Conservation (phyloP, 164 flowering plant species). For the Stephania cephalantha region DNA sequence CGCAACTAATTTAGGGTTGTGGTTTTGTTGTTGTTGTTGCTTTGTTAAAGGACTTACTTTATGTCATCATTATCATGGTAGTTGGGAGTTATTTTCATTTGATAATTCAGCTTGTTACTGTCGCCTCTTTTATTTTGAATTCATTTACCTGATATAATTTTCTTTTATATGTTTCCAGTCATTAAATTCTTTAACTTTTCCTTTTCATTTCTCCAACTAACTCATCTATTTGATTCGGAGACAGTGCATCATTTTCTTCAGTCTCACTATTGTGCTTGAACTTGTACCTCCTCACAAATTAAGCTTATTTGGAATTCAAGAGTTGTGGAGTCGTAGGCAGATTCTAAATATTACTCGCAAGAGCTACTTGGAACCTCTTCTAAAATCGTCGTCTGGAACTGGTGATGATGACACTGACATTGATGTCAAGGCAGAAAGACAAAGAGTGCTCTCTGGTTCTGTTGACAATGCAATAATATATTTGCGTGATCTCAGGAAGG, state of each 20-base stretch:
- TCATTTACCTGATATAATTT: too few species aligned
- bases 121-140: not conserved
- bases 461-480: conserved; percentile 55
- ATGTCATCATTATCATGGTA: too few species aligned
- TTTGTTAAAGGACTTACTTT: too few species aligned
- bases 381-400: conserved; percentile 36
- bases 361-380: conserved; percentile 52
- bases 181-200: conserved; percentile 10
- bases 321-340: conserved; percentile 35
- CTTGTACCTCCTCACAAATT: conserved; percentile 46
- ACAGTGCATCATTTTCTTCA: conserved; percentile 69
- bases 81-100: not conserved
- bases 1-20: too few species aligned
- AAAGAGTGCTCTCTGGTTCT: conserved; percentile 80
- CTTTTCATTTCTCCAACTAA: not conserved
- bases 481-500: conserved; percentile 85
- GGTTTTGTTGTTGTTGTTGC: too few species aligned
- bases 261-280: conserved; percentile 71
- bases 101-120: not conserved
- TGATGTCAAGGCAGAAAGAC: conserved; percentile 81
- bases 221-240: conserved; percentile 16
- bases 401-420: conserved; percentile 58
- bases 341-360: conserved; percentile 12
- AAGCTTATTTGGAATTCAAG: conserved; percentile 19
- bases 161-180: not conserved